These are phyloP conservation scores for Entonaema liquescens DNA, from an alignment of 495 filamentous ascomycete genomes.

Conservation along the genomic window DNA sequence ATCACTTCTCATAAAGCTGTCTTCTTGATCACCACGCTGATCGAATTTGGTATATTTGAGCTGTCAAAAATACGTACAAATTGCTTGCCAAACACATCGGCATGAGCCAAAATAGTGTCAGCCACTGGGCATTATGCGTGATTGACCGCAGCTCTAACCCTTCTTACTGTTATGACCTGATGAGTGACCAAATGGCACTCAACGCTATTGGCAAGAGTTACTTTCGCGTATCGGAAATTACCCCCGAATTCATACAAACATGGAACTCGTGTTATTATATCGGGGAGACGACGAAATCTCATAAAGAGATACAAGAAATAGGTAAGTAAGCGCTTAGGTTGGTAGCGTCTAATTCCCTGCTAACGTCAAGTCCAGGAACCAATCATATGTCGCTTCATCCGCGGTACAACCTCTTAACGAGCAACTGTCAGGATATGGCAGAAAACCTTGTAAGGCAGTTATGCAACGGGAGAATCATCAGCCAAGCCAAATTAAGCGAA, in stretches of 20 bases:
- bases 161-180: slow-evolving; percentile 41
- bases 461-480: slow-evolving; percentile 36
- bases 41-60: slow-evolving; percentile 38
- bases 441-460: slow-evolving; percentile 34
- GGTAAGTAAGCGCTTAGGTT: slow-evolving; percentile 14
- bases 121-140: slow-evolving; percentile 40
- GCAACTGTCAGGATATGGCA: slow-evolving; percentile 41
- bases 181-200: slow-evolving; percentile 41
- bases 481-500: slow-evolving; percentile 37
- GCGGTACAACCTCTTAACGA: slow-evolving; percentile 36
- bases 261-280: slow-evolving; percentile 41
- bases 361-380: slow-evolving; percentile 21
- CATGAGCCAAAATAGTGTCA: slow-evolving; percentile 41
- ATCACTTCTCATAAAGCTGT: slow-evolving; percentile 29
- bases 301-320: slow-evolving; percentile 36
- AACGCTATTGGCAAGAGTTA: slow-evolving; percentile 35
- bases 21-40: slow-evolving; percentile 38
- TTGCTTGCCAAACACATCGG: slow-evolving; percentile 39
- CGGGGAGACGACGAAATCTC: slow-evolving; percentile 41
- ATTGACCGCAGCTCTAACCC: slow-evolving; percentile 33
- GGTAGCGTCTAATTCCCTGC: background rate
- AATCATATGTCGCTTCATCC: slow-evolving; percentile 39
- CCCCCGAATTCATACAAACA: slow-evolving; percentile 26
- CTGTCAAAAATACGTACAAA: slow-evolving; percentile 34
- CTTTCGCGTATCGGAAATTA: slow-evolving; percentile 35